Conservation (phyloP, 2,329 filamentous ascomycete species). For the Sordariomycetes sp. region DNA sequence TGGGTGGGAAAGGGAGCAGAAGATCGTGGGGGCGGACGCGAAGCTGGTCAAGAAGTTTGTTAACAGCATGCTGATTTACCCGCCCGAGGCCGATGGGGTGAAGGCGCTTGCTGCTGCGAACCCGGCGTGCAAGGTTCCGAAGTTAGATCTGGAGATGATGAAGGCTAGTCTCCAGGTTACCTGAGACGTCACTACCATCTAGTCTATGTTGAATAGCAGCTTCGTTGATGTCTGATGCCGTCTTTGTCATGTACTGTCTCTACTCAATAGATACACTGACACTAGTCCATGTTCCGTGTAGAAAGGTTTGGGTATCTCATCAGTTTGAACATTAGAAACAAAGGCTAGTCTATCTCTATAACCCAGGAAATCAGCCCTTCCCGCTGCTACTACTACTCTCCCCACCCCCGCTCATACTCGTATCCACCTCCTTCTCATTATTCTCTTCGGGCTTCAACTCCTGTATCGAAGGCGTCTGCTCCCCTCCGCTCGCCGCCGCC, state of each 20-base stretch:
- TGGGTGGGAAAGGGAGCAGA: constrained; percentile 18
- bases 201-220: too few species aligned
- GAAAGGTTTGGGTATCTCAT: neutral
- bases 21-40: constrained; percentile 12
- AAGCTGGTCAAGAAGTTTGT: constrained; percentile 19
- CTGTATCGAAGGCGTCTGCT: neutral
- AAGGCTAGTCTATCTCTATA: too few species aligned
- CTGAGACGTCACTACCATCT: too few species aligned
- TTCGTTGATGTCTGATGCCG: too few species aligned
- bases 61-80: constrained; percentile 20
- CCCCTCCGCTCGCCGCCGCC: neutral
- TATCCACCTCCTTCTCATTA: neutral
- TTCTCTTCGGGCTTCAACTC: neutral
- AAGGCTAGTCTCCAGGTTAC: neutral
- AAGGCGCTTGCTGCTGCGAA: constrained; percentile 13
- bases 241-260: too few species aligned
- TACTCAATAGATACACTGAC: too few species aligned
- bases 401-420: neutral
- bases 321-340: neutral
- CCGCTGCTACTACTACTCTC: neutral
- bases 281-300: too few species aligned
- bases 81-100: constrained; percentile 10
- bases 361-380: neutral
- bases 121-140: constrained; percentile 7
- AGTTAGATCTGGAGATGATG: neutral